Percentiles rank a stretch among this genome's conserved stretches.
These are phyloP conservation scores for Tilletia walkeri DNA, from an alignment of 1,284 basidiomycete genomes.

Conservation along the genomic window DNA sequence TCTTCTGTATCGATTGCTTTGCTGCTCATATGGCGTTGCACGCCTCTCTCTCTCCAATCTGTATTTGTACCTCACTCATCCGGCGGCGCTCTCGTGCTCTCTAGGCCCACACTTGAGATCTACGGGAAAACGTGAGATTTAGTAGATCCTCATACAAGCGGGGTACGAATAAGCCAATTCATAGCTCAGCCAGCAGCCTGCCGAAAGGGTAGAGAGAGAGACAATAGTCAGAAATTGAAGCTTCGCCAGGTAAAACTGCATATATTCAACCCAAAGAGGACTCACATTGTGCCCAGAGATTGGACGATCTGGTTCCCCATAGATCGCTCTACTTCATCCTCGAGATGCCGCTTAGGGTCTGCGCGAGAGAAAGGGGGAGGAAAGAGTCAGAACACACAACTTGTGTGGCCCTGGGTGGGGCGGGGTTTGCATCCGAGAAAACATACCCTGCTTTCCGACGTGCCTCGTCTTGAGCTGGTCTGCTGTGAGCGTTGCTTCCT, in stretches of 20 bases:
- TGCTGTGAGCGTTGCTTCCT: constrained; percentile 46
- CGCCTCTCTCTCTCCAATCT: background rate
- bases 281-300: constrained; percentile 50
- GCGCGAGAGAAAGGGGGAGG: constrained; percentile 14
- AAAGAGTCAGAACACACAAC: constrained; percentile 14
- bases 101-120: too few relatives aligned
- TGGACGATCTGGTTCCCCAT: constrained; percentile 56
- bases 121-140: too few relatives aligned
- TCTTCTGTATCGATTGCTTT: too few relatives aligned
- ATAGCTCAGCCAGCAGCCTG: constrained; percentile 19
- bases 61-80: too few relatives aligned
- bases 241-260: background rate
- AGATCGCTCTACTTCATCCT: constrained; percentile 52
- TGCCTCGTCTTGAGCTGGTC: constrained; percentile 55
- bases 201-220: background rate
- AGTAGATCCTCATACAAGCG: too few relatives aligned
- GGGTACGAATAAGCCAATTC: background rate
- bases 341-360: constrained; percentile 55
- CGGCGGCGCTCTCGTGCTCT: too few relatives aligned
- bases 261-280: background rate
- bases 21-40: too few relatives aligned
- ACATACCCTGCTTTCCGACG: constrained; percentile 48
- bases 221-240: background rate
- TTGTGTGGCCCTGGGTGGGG: too few relatives aligned
- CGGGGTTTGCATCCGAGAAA: background rate